These are phyloP conservation scores for Mycena rosella DNA, from an alignment of 768 basidiomycete species.

Conservation along the genomic window DNA sequence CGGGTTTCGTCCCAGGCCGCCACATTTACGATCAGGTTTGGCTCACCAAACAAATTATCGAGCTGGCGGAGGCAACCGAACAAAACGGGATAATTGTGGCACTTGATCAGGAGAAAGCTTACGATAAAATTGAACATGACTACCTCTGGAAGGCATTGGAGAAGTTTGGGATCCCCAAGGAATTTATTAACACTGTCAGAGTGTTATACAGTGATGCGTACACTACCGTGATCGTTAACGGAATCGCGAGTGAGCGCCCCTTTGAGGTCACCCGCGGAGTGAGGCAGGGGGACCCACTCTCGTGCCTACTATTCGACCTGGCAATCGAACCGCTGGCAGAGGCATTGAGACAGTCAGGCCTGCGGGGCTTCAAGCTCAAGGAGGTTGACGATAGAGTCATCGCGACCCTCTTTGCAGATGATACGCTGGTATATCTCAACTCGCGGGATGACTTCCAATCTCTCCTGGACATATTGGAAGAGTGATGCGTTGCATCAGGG, in stretches of 20 bases:
- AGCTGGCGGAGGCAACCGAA: no score
- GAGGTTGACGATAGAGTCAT: no score
- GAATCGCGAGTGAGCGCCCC: conserved; percentile 19
- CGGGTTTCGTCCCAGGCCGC: no score
- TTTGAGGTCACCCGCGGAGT: conserved; percentile 43
- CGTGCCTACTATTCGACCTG: conserved; percentile 51
- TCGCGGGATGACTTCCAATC: no score
- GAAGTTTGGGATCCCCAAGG: conserved; percentile 11
- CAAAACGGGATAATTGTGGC: no score
- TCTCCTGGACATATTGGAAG: conserved; percentile 17
- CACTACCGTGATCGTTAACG: conserved; percentile 41
- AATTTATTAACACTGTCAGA: conserved; percentile 37
- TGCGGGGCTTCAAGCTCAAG: no score
- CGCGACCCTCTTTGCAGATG: conserved; percentile 22
- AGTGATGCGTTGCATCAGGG: conserved; percentile 17
- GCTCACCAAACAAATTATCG: no score
- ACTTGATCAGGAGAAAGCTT: no score
- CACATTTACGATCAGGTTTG: no score
- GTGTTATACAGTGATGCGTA: conserved; percentile 37
- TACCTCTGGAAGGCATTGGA: conserved; percentile 11
- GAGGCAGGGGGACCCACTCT: conserved; percentile 47
- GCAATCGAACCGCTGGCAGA: no score
- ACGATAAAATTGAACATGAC: no score
- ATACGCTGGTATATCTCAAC: conserved; percentile 15
- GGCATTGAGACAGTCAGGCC: no score